Evolutionary conservation across 164 flowering plant genomes (phyloP).

Genomic region (Vitis amurensis): DNA sequence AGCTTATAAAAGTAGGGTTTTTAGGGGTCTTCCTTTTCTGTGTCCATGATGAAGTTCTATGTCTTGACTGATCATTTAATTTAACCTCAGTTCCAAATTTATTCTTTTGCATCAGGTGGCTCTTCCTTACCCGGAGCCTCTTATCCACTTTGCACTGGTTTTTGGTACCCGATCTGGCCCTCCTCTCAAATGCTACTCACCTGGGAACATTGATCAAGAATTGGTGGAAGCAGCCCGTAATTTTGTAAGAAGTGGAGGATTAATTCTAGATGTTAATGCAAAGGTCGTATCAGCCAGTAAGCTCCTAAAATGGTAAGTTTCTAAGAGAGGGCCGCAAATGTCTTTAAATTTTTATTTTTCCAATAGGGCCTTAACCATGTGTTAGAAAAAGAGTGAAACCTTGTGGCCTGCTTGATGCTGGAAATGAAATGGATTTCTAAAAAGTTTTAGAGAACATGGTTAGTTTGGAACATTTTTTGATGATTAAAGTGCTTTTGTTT

Average conservation of each 20-base stretch:
- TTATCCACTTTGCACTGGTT: slow-evolving; percentile 79
- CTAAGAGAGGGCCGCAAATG: not conserved
- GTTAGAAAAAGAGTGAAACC: too few relatives aligned
- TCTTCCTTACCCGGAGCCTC: slow-evolving; percentile 71
- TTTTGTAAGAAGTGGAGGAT: slow-evolving; percentile 68
- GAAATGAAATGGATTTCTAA: too few relatives aligned
- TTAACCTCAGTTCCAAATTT: not conserved
- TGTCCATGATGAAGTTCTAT: not conserved
- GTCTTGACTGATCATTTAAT: not conserved
- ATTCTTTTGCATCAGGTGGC: slow-evolving; percentile 46
- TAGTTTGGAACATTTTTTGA: too few relatives aligned
- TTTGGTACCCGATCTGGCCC: slow-evolving; percentile 78
- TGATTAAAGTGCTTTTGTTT: too few relatives aligned
- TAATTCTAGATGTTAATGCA: slow-evolving; percentile 44
- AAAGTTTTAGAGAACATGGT: too few relatives aligned
- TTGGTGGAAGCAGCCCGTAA: slow-evolving; percentile 64
- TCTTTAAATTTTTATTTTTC: too few relatives aligned
- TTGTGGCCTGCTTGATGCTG: too few relatives aligned
- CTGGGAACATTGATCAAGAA: slow-evolving; percentile 73
- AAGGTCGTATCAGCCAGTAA: slow-evolving; percentile 50
- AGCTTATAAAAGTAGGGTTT: too few relatives aligned
- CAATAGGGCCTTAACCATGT: too few relatives aligned
- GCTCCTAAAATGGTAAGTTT: slow-evolving; percentile 74
- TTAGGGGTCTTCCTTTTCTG: too few relatives aligned
- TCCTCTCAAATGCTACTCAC: slow-evolving; percentile 79